Evolutionary conservation across 2,329 filamentous ascomycete genomes (phyloP).

Genomic region (Aspergillus sp.): DNA sequence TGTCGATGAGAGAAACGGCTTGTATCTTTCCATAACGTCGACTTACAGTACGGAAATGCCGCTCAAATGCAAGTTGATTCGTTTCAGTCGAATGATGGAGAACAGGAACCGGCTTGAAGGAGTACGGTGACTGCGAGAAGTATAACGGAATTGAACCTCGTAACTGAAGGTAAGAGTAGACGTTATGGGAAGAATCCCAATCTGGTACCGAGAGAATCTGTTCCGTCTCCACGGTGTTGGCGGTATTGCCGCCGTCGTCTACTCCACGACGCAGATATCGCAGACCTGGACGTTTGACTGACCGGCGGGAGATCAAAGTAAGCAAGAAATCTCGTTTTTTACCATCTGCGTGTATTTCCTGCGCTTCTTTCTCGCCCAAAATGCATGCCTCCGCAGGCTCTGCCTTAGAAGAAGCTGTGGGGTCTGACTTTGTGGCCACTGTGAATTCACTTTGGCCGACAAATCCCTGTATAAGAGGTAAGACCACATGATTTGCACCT

Average conservation of each 20-base stretch:
- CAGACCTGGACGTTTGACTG: constrained; percentile 79
- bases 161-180: constrained; percentile 82
- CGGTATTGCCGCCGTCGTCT: constrained; percentile 83
- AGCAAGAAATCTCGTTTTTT: constrained; percentile 63
- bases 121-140: constrained; percentile 93
- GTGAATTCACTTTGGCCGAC: constrained; percentile 82
- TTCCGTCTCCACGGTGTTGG: constrained; percentile 92
- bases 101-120: constrained; percentile 81
- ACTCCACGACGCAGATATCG: constrained; percentile 88
- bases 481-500: constrained; percentile 68
- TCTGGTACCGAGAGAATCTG: constrained; percentile 76
- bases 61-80: constrained; percentile 75
- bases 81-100: constrained; percentile 77
- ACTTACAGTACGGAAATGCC: constrained; percentile 72
- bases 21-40: constrained; percentile 75
- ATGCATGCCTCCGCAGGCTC: constrained; percentile 27
- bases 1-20: constrained; percentile 82
- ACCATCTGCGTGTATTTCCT: constrained; percentile 25
- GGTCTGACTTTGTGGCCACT: constrained; percentile 52
- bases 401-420: constrained; percentile 5
- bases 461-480: constrained; percentile 92
- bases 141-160: constrained; percentile 91
- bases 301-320: constrained; percentile 90
- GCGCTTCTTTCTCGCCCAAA: constrained; percentile 46
- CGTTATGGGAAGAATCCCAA: constrained; percentile 62